Evolutionary conservation across 306 rosid species (phyloP).

Genomic region (Citrullus mucosospermus): DNA sequence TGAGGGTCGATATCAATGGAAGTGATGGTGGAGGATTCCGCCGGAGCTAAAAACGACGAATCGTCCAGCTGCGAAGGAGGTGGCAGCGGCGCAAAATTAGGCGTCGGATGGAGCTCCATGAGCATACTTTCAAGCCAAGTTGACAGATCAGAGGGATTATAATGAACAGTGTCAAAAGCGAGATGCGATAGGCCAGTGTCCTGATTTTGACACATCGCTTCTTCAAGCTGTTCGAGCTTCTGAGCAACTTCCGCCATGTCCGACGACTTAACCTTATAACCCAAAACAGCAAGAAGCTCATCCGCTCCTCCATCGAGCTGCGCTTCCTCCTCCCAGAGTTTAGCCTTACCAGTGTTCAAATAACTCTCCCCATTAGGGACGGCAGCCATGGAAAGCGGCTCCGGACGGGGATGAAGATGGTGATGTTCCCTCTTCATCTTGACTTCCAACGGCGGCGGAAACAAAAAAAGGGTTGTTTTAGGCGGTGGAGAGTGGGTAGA

Average conservation of each 20-base stretch:
- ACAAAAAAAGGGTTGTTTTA: not conserved
- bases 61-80: not conserved
- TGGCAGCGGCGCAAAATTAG: conserved; percentile 19
- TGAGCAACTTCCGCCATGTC: conserved; percentile 85
- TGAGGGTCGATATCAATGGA: conserved; percentile 25
- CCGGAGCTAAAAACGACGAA: conserved; percentile 22
- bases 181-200: conserved; percentile 37
- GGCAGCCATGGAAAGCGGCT: conserved; percentile 20
- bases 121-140: conserved; percentile 68
- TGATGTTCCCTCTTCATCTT: conserved; percentile 58
- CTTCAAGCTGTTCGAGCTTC: conserved; percentile 67
- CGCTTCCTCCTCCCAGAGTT: conserved; percentile 43
- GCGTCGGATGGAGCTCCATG: conserved; percentile 34
- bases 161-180: conserved; percentile 45
- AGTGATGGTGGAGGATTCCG: conserved; percentile 47
- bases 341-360: conserved; percentile 26
- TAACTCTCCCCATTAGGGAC: conserved; percentile 2
- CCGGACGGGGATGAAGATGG: conserved; percentile 18
- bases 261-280: conserved; percentile 67
- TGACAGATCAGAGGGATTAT: conserved; percentile 72
- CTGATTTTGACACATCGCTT: conserved; percentile 52
- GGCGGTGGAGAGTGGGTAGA: not conserved
- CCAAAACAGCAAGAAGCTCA: conserved; percentile 74
- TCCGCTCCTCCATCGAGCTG: conserved; percentile 56
- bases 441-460: not conserved